Conservation (phyloP, 1,139 yeast species). For the Oligophagozyma castellii region DNA sequence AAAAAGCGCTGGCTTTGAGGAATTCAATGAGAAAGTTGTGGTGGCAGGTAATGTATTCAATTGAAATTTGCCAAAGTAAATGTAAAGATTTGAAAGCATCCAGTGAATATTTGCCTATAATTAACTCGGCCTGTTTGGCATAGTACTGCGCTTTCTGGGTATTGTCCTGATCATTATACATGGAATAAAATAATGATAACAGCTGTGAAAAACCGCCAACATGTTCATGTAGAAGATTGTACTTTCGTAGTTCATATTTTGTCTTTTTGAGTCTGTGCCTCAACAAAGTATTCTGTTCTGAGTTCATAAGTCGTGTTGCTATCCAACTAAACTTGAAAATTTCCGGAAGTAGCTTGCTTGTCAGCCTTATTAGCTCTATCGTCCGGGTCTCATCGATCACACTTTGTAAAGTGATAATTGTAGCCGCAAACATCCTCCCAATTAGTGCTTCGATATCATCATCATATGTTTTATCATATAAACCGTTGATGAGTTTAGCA, state of each 20-base stretch:
- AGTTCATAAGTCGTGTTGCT: constrained; percentile 12
- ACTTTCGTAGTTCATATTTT: constrained; percentile 57
- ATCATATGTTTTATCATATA: too few relatives aligned
- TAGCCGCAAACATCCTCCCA: constrained; percentile 13
- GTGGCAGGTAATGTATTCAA: constrained; percentile 33
- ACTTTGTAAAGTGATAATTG: constrained; percentile 7
- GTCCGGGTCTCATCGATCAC: constrained; percentile 7
- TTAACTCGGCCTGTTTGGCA: constrained; percentile 37
- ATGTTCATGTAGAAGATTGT: constrained; percentile 64
- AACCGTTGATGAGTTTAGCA: too few relatives aligned
- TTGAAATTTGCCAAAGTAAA: constrained; percentile 38
- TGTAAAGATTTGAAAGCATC: constrained; percentile 69
- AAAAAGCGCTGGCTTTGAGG: constrained; percentile 44
- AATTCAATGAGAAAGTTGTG: constrained; percentile 36
- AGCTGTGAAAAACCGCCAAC: constrained; percentile 70
- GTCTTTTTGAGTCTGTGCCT: constrained; percentile 17
- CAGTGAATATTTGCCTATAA: constrained; percentile 65
- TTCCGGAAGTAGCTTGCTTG: constrained; percentile 10
- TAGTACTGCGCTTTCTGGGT: constrained; percentile 33
- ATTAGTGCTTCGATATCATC: too few relatives aligned
- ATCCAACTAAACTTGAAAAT: constrained; percentile 17
- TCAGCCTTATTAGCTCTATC: constrained; percentile 6
- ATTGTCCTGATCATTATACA: constrained; percentile 32
- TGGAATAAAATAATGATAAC: constrained; percentile 36
- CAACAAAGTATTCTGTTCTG: constrained; percentile 10